Percentiles rank a stretch among this genome's conserved stretches.
phyloP scores from a whole-genome alignment of 2,329 filamentous ascomycete species.

The Hysterium pulicare region DNA sequence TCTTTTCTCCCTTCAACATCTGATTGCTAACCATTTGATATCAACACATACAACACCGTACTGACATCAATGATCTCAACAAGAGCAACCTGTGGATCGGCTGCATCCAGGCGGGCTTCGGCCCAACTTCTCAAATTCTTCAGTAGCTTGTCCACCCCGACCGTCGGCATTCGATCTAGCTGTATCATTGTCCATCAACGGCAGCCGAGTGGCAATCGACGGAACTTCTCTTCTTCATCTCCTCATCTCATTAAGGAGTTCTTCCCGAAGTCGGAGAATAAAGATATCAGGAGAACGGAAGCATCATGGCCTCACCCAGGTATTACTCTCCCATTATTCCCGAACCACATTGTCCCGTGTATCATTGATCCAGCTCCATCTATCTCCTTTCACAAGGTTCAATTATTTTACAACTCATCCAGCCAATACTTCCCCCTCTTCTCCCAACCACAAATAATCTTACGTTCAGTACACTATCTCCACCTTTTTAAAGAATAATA shows the following conservation, averaged over 20 bases:
- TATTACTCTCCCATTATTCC: too few species aligned
- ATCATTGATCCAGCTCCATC: too few species aligned
- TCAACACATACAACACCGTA: too few species aligned
- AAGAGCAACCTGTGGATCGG: constrained; percentile 19
- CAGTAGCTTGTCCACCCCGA: constrained; percentile 25
- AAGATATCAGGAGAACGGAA: constrained; percentile 44
- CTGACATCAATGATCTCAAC: constrained; percentile 28
- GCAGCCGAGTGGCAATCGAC: constrained; percentile 18
- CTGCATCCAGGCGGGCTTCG: constrained; percentile 36
- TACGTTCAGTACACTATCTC: too few species aligned
- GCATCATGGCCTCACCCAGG: constrained; percentile 51
- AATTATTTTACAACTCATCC: too few species aligned
- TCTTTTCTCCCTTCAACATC: not conserved
- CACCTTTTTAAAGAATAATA: too few species aligned
- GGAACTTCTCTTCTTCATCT: constrained; percentile 42
- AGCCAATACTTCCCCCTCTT: too few species aligned
- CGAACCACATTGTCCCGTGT: too few species aligned
- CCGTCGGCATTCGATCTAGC: constrained; percentile 25
- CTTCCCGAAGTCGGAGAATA: constrained; percentile 45
- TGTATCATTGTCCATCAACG: constrained; percentile 31
- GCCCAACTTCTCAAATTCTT: constrained; percentile 36
- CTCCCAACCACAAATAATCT: too few species aligned
- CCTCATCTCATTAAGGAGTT: constrained; percentile 40
- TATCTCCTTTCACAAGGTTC: too few species aligned
- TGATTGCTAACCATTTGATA: too few species aligned